These are phyloP conservation scores for Colletotrichum sp. DNA, from an alignment of 2,329 filamentous ascomycete species.

Conservation along the genomic window DNA sequence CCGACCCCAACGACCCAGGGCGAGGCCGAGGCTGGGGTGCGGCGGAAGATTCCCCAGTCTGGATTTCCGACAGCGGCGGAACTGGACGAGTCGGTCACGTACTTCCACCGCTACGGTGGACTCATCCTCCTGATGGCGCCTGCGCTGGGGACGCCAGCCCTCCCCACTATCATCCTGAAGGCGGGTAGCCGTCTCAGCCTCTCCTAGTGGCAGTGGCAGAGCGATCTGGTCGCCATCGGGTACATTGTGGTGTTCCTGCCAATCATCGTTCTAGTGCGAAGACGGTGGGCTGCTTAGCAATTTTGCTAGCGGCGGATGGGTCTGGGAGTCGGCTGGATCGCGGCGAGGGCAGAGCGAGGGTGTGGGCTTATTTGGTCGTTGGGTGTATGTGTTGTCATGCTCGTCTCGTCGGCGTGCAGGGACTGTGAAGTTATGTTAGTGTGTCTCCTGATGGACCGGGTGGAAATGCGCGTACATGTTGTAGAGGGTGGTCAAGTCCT, in stretches of 20 bases:
- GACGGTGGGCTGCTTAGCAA: not conserved
- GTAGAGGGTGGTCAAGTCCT: not conserved
- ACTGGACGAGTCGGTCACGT: not conserved
- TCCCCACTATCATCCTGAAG: not conserved
- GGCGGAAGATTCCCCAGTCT: not conserved
- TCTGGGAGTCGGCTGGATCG: not conserved
- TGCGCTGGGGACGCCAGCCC: not conserved
- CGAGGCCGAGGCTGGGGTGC: not conserved
- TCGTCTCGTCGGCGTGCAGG: not conserved
- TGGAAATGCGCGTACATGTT: not conserved
- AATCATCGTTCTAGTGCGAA: not conserved
- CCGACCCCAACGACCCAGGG: not conserved
- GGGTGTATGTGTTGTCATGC: not conserved
- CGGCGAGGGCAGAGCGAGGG: not conserved
- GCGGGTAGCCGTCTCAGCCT: not conserved
- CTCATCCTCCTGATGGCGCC: too few species aligned
- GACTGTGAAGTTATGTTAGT: not conserved
- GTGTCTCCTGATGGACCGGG: not conserved
- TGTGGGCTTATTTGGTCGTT: not conserved
- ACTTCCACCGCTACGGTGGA: too few species aligned
- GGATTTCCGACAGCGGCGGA: not conserved
- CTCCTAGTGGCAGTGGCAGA: not conserved
- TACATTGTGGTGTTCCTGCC: not conserved
- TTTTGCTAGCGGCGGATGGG: not conserved
- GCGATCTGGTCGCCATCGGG: not conserved